Base-by-base conservation (phyloP, 108 stramenopile genomes). In the Chaetoceros tenuissimus region DNA sequence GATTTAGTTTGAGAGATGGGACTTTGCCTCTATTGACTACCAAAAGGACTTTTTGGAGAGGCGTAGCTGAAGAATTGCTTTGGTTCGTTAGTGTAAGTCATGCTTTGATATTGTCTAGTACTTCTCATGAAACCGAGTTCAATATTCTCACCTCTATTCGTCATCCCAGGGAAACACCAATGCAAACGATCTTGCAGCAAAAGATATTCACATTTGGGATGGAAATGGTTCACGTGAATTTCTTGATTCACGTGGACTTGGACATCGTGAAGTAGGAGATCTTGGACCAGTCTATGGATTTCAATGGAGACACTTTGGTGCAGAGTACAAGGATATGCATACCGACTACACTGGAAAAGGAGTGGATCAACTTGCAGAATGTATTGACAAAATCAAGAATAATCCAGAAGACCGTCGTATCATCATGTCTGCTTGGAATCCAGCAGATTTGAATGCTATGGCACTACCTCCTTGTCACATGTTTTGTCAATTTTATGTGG, bases 301-400 rank as follows among this genome's bases (percentile, higher is more conserved):
- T 63, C 99, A 99, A 72, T 99, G 99, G 99, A 80, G 99, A 51
- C 99, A 99, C 62, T 99, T 98, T 74, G 99, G 99, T 16, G 99
- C 99, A 8, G 69, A 86, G 48, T 99, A 99, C 74, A 80, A 55
- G 55, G 83, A 96, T 62, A 96, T 98, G 95, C 89, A 96, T 71
- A 71, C 88, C 22, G 96, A 99, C 64, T 99, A 99, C 65, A 85
- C 89, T n/a, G 96, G 95, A 3, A 63, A 97, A 73, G 99, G 99
- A 20, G 92, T 99, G 3, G 99, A 99, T 72, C 99, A 99, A 67
- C 67, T 99, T 60, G 85, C 82, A 13, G 87, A 97, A 51, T 94
- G 94, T 74, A 93, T 99, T 52, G 59, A 95, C 53, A 97, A 95
- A 51, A 97, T 99, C 54, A 95, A 82, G 45, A 80, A 85, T 58